These are phyloP conservation scores for Rutstroemia sp. DNA, from an alignment of 2,329 filamentous ascomycete genomes.

Conservation along the genomic window DNA sequence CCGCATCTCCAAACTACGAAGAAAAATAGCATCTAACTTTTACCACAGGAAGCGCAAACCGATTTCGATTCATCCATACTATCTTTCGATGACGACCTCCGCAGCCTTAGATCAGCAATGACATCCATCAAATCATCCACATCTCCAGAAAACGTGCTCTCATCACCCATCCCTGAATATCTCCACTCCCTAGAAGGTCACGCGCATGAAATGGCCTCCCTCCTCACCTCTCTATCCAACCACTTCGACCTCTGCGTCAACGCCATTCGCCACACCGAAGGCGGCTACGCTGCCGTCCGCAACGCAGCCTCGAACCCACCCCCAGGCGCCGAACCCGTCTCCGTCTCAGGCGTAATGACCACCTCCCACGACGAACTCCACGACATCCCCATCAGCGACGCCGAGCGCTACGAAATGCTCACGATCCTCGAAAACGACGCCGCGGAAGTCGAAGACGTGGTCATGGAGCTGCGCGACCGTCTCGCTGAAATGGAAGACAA, in stretches of 20 bases:
- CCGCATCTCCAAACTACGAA: too few species aligned
- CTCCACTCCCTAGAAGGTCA: slow-evolving; percentile 42
- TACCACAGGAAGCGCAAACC: slow-evolving; percentile 50
- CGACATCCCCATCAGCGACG: slow-evolving; percentile 60
- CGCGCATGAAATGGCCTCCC: slow-evolving; percentile 74
- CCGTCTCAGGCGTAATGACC: slow-evolving; percentile 58
- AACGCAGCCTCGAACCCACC: slow-evolving; percentile 58
- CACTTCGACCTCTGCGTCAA: slow-evolving; percentile 94
- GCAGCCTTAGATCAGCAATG: slow-evolving; percentile 47
- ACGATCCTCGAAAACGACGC: slow-evolving; percentile 69
- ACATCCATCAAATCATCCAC: slow-evolving; percentile 28
- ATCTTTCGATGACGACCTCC: slow-evolving; percentile 69
- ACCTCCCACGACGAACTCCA: slow-evolving; percentile 43
- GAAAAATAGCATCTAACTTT: not conserved
- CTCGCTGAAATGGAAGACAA: slow-evolving; percentile 70
- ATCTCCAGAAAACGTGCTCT: slow-evolving; percentile 15
- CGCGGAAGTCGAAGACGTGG: slow-evolving; percentile 57
- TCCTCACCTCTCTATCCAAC: slow-evolving; percentile 70
- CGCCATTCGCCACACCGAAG: slow-evolving; percentile 84
- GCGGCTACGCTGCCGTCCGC: slow-evolving; percentile 61
- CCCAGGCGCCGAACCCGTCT: slow-evolving; percentile 42
- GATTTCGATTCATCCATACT: slow-evolving; percentile 63
- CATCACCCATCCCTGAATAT: slow-evolving; percentile 36
- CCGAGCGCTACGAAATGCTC: slow-evolving; percentile 78
- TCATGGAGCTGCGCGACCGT: slow-evolving; percentile 65